These are phyloP conservation scores for Castanopsis chinensis DNA, from an alignment of 306 rosid species.

Conservation along the genomic window DNA sequence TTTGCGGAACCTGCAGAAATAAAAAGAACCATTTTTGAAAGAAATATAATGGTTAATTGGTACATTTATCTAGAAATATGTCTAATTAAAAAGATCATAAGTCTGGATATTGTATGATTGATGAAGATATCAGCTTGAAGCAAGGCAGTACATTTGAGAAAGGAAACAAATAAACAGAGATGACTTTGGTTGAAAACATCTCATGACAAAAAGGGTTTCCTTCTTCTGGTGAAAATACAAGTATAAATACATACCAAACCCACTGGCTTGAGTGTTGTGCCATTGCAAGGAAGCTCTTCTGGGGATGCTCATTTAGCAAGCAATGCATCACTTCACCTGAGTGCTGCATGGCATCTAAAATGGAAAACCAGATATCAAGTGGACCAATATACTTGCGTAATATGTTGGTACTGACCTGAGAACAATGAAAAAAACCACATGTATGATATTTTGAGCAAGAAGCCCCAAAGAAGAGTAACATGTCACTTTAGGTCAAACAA, in stretches of 20 bases:
- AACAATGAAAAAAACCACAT: conserved; percentile 15
- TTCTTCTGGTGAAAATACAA: conserved; percentile 2
- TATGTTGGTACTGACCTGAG: conserved; percentile 74
- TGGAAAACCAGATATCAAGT: conserved; percentile 76
- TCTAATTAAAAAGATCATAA: background rate
- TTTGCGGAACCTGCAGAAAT: conserved; percentile 79
- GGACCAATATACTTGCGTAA: conserved; percentile 86
- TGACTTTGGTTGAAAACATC: background rate
- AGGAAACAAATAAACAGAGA: background rate
- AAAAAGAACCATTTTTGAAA: background rate
- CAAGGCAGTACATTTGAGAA: conserved; percentile 1
- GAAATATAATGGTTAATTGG: background rate
- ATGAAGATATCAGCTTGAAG: conserved; percentile 9
- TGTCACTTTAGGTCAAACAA: background rate
- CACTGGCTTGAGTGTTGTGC: conserved; percentile 91
- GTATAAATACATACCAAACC: conserved; percentile 64
- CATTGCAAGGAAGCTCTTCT: conserved; percentile 71
- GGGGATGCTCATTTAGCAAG: conserved; percentile 58
- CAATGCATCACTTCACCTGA: conserved; percentile 53
- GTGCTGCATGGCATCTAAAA: conserved; percentile 36
- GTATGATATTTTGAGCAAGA: background rate
- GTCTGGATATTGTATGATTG: background rate
- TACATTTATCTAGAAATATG: background rate
- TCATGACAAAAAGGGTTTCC: conserved; percentile 1
- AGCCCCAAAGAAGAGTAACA: background rate